Evolutionary conservation across 257 asterid genomes (phyloP).

Genomic region (Solanum commersonii): DNA sequence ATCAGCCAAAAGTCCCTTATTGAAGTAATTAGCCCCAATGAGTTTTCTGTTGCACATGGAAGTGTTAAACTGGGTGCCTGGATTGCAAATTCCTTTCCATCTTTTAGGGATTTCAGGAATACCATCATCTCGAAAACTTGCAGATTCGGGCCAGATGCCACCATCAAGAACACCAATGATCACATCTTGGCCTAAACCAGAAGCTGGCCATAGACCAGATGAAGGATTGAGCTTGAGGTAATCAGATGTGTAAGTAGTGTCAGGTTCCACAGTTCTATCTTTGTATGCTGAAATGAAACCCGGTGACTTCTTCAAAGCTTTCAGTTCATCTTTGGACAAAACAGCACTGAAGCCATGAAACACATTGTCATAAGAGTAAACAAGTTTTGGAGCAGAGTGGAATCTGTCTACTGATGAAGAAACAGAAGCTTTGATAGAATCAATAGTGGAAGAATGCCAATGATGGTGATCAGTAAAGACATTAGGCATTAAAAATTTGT

Average conservation of each 20-base stretch:
- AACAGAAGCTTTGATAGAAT: background rate
- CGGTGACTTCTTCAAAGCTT: background rate
- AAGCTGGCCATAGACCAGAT: background rate
- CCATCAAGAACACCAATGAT: background rate
- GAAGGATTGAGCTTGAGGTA: background rate
- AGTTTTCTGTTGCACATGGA: background rate
- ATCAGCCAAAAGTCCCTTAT: background rate
- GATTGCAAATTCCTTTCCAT: background rate
- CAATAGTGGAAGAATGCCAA: constrained; percentile 3
- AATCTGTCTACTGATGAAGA: background rate
- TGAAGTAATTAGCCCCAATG: background rate
- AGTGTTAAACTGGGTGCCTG: background rate
- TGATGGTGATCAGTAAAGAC: constrained; percentile 3
- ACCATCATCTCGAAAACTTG: background rate
- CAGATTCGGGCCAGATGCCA: background rate
- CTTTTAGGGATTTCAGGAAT: background rate
- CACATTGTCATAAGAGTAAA: background rate
- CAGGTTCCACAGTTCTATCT: background rate
- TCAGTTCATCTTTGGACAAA: background rate
- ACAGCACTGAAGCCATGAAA: background rate
- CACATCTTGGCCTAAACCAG: background rate
- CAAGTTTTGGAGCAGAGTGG: background rate
- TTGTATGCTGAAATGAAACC: background rate
- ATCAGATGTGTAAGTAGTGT: background rate
- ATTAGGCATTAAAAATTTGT: constrained; percentile 10